Evolutionary conservation across 2,329 filamentous ascomycete genomes (phyloP), one percentile per base, ranked within the genome.

Genomic region (Phoma sp.): DNA sequence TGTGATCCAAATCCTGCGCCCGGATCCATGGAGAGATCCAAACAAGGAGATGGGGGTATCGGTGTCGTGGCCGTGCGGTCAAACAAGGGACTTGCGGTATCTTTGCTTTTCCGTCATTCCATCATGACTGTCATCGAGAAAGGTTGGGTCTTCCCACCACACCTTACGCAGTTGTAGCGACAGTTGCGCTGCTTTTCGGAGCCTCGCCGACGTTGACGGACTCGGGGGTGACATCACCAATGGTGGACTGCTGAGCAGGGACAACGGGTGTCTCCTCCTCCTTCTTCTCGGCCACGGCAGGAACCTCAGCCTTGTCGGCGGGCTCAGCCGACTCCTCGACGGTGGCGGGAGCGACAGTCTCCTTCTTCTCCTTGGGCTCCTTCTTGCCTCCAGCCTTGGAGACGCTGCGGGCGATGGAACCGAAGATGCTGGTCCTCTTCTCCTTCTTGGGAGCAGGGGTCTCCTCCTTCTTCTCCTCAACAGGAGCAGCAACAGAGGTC

Each of bases 341-440:
- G 52, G 74, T 73, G 50, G 72, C 65, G n/a, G 72, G 67, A 33
- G 69, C 49, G 33, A 59, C 58, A 32, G 65, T 55, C 57, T 64
- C 57, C 62, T 73, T 71, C 65, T 74, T 71, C 67, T 73, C 69
- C 61, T 72, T 70, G 59, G 68, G 66, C 63, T 68, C 65, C 64
- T 74, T 72, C 67, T 76, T 75, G 64, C 63, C 55, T 48, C 67
- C 66, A 57, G 74, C 73, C 70, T 77, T 78, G 72, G 71, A 75
- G 62, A 73, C 67, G 27, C 71, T 73, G 62, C 76, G 75, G 62
- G 75, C 83, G 69, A 90, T 85, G 69, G 87, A 87, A 66, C 85
- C 86, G 77, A 96, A 96, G 70, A 93, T 88, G 64, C 90, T 93
- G 79, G 87, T 86, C 77, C 91, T 89, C 89, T 96, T 96, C 78